Evolutionary conservation across 305 asterid genomes (phyloP), one percentile per base, ranked within the genome.

Genomic region (Plantago lanceolata): DNA sequence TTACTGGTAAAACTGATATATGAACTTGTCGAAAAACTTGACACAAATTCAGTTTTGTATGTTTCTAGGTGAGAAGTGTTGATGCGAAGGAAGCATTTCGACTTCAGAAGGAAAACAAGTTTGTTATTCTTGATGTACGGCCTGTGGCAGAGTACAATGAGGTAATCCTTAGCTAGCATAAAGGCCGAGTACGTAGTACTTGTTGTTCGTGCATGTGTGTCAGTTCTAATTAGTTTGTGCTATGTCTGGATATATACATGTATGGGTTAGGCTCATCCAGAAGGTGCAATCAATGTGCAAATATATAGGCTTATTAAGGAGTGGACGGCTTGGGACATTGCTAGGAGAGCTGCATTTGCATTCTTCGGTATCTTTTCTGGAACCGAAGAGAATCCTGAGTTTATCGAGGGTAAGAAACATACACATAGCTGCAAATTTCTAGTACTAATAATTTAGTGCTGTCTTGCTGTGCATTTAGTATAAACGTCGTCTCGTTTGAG

Each of bases 311-410:
- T 91, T 47, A 91, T 91, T 72, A 91, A 91, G 82, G 98, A 91
- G 70, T 91, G 98, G 98, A 88, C 96, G 15, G 90, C 98, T 15
- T 91, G 98, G 96, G 98, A 91, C 76, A 91, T 91, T 66, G 90
- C 96, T 20, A 79, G 98, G 72, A 77, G 98, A 52, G 94, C 81
- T 62, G 98, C 98, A 40, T 91, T 88, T 69, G 98, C 98, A 8
- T 91, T 91, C 76, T 88, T 88, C 44, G 98, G 98, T 57, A 91
- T 91, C 64, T 86, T 91, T 69, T 74, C 85, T 53, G 96, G 96
- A 70, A 88, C 98, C 59, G 98, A 91, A 78, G 98, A 91, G 80
- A 91, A 91, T 65, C 98, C 96, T 33, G 94, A 88, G 57, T 88
- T 91, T 65, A 33, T 88, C 52, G 79, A 73, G 63, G 68, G 98